Base-by-base conservation (phyloP, 257 asterid genomes). In the Fraxinus americana region DNA sequence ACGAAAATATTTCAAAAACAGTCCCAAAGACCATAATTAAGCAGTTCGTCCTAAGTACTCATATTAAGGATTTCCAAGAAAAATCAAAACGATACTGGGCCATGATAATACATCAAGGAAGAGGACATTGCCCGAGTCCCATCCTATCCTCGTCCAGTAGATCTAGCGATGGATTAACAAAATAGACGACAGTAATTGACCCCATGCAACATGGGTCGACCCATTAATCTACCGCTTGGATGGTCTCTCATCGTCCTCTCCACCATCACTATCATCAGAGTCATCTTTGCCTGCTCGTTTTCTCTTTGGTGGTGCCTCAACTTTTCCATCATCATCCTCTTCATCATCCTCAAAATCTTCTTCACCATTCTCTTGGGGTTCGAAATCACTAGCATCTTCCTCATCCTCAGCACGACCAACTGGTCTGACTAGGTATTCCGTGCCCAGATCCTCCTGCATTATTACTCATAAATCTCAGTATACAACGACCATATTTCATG, bases 331-430 rank as follows among this genome's bases (percentile, higher is more conserved):
- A 0, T 87, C 92, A 0, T 41, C 50, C 16, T 89, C 94, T 0
- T 81, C 89, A 5, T 89, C 94, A 50, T 59, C 91, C 1, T 87
- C 93, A 4, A 75, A 11, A 3, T 85, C 97, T 32, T 86, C 97
- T 21, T 81, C 90, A 0, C 92, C 97, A 50, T 91, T 90, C 81
- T 94, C 97, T 39, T 85, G 82, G 4, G 95, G 98, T 67, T 92
- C 98, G 68, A 94, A 92, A 79, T 94, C 98, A 72, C 97, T 91
- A 3, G 94, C 91, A 78, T 92, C 95, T 88, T 91, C 95, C 81
- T 92, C 98, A 8, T 92, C 98, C 82, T 94, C 98, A 29, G 96
- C 92, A 12, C 73, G 95, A 29, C 81, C 98, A 6, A 91, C 84
- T 45, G 98, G 96, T 80, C 91, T 86, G 38, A 91, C 92, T 39